Evolutionary conservation across 2,329 filamentous ascomycete species (phyloP), one percentile per base, ranked within the genome.

Genomic region (Scedosporium aurantiacum): DNA sequence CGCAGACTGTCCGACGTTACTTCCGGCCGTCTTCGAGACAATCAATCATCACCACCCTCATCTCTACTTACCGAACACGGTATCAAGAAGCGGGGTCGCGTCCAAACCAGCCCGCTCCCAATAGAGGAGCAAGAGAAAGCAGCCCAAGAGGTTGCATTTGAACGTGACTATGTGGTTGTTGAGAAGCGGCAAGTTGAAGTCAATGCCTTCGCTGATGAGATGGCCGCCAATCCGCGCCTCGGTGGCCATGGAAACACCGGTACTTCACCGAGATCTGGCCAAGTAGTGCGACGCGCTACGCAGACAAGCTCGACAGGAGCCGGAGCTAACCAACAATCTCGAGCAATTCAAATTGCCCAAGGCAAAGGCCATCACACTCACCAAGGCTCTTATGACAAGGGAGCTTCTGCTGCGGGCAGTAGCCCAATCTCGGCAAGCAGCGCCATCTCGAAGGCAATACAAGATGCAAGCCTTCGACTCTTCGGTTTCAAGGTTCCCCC

Each of bases 101-200:
- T 64, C 8, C 63, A 64, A 27, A 68, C 65, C 52, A 69, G 68
- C 45, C 67, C 68, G 12, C 65, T 65, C 45, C 72, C 73, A n/a
- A 79, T 81, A 62, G 87, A 61, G 5, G 61, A 88, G 65, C 84
- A 85, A 63, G 86, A 88, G 68, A 83, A 79, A 70, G 88, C 87
- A 3, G 91, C 90, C 2, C 90, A 96, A 68, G 93, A 97, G 65
- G 86, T 95, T 57, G 89, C 89, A 1, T 89, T 96, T 67, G 92
- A 96, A 70, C 85, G 93, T 65, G 94, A 97, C 66, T 99, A 97
- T 68, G 93, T 99, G 21, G 81, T 97, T 27, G 90, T 99, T 12
- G 94, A 99, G 76, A 96, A 97, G 77, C 86, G 88, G 65, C 89
- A 91, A 21, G 92, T 99, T 10, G 93, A 97, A 72, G 93, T 99